These are phyloP conservation scores for Leccinellum rugosiceps DNA, from an alignment of 768 basidiomycete genomes.

Conservation along the genomic window DNA sequence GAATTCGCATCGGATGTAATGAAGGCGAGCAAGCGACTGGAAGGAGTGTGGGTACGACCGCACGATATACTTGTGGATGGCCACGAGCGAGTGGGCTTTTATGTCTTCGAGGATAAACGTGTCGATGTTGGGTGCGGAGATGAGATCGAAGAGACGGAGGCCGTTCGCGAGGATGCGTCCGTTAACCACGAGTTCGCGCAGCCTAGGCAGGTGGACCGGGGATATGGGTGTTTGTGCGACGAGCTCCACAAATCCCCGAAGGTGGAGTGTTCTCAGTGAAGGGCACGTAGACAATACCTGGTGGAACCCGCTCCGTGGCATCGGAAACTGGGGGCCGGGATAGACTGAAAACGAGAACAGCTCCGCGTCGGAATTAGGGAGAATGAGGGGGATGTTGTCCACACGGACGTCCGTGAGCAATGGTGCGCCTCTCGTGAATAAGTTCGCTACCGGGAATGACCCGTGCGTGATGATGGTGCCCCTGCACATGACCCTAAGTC, in stretches of 20 bases:
- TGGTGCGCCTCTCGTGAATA: slow-evolving; percentile 33
- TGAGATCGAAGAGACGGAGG: slow-evolving; percentile 31
- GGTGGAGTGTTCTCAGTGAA: slow-evolving; percentile 22
- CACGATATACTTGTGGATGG: slow-evolving; percentile 29
- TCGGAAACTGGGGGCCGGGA: slow-evolving; percentile 32
- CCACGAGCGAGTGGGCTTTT: slow-evolving; percentile 22
- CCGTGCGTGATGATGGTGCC: slow-evolving; percentile 29
- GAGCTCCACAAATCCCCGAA: slow-evolving; percentile 32
- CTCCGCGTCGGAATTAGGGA: slow-evolving; percentile 20
- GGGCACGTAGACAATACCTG: slow-evolving; percentile 20
- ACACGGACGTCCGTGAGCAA: slow-evolving; percentile 32
- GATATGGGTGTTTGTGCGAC: slow-evolving; percentile 15
- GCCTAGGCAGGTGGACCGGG: slow-evolving; percentile 22
- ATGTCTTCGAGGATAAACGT: slow-evolving; percentile 31
- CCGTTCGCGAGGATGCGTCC: slow-evolving; percentile 29
- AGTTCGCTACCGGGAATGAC: slow-evolving; percentile 17
- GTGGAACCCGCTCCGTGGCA: slow-evolving; percentile 24
- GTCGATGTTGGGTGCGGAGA: slow-evolving; percentile 32
- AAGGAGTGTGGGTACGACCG: slow-evolving; percentile 27
- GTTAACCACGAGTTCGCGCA: slow-evolving; percentile 32
- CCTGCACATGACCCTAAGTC: slow-evolving; percentile 29
- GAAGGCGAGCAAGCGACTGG: slow-evolving; percentile 26
- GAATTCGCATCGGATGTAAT: slow-evolving; percentile 31
- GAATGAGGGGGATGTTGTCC: slow-evolving; percentile 29
- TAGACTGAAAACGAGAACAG: slow-evolving; percentile 33